phyloP scores from a whole-genome alignment of 2,329 filamentous ascomycete species.

The Phialemoniopsis sp. region DNA sequence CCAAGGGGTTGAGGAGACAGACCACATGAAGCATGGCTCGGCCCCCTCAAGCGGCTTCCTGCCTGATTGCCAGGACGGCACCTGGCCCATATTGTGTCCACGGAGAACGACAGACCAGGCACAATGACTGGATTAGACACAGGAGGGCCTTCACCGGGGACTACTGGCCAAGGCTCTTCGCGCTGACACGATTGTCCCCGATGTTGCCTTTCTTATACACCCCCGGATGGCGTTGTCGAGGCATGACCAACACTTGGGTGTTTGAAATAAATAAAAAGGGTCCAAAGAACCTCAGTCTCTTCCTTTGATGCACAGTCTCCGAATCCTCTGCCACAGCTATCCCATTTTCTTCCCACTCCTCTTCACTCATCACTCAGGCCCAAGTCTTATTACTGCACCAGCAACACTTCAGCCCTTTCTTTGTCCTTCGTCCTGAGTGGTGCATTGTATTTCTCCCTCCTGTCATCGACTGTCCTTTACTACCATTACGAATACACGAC shows the following conservation, averaged over 20 bases:
- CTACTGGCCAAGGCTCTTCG: not conserved
- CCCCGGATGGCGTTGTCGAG: not conserved
- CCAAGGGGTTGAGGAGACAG: constrained; percentile 15
- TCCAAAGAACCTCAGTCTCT: no score
- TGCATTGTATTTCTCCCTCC: no score
- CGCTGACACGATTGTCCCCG: not conserved
- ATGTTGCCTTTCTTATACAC: not conserved
- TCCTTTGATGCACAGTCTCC: no score
- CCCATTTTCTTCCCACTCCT: no score
- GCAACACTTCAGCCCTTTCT: no score
- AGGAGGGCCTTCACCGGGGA: not conserved
- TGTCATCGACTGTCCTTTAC: no score
- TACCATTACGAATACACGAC: no score
- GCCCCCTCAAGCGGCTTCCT: constrained; percentile 6
- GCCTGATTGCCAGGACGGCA: constrained; percentile 9
- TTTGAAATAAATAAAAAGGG: no score
- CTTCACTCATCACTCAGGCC: no score
- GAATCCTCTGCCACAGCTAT: no score
- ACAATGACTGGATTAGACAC: constrained; percentile 4
- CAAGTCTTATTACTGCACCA: no score
- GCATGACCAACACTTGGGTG: not conserved
- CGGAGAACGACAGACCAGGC: constrained; percentile 1
- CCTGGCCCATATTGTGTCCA: constrained; percentile 1
- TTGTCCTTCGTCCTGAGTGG: no score
- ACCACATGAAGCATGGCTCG: constrained; percentile 16